phyloP scores from a whole-genome alignment of 2,329 filamentous ascomycete species.

The Diaporthe citriasiana region DNA sequence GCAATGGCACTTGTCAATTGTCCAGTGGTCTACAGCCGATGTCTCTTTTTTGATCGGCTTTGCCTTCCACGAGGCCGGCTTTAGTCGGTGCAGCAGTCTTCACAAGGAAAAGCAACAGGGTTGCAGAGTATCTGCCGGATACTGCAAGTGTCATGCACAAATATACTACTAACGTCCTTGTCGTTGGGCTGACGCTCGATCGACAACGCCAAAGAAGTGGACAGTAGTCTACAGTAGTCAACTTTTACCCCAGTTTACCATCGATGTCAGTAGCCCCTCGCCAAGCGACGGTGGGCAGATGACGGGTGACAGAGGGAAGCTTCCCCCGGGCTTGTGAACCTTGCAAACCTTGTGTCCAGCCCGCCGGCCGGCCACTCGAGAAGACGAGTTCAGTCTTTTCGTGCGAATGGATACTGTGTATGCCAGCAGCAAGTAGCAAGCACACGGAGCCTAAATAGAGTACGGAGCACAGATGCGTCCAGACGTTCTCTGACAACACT shows the following conservation, averaged over 20 bases:
- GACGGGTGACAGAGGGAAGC: background rate
- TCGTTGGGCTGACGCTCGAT: constrained; percentile 28
- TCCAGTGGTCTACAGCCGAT: background rate
- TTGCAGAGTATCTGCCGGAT: constrained; percentile 17
- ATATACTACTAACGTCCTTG: background rate
- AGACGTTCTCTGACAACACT: constrained; percentile 25
- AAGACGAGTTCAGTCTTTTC: background rate
- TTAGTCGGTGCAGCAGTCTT: background rate
- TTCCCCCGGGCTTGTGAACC: constrained; percentile 14
- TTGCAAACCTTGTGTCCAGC: constrained; percentile 18
- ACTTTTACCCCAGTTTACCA: background rate
- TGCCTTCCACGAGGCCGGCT: constrained; percentile 9
- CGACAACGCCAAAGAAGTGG: constrained; percentile 7
- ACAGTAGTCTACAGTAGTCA: constrained; percentile 17
- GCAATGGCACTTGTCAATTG: background rate
- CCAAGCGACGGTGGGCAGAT: constrained; percentile 17
- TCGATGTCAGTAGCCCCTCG: constrained; percentile 17
- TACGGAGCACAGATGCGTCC: constrained; percentile 21
- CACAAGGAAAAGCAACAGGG: constrained; percentile 11
- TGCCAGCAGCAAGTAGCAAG: constrained; percentile 16
- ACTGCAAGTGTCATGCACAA: constrained; percentile 15
- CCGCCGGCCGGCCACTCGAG: constrained; percentile 12
- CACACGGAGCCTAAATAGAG: constrained; percentile 30
- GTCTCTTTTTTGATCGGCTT: constrained; percentile 5
- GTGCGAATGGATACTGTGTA: background rate